A percentile compares a stretch with the other conserved stretches of the same genome.
Conservation (phyloP, 2,329 filamentous ascomycete species). For the Exutisphaerella laricina region DNA sequence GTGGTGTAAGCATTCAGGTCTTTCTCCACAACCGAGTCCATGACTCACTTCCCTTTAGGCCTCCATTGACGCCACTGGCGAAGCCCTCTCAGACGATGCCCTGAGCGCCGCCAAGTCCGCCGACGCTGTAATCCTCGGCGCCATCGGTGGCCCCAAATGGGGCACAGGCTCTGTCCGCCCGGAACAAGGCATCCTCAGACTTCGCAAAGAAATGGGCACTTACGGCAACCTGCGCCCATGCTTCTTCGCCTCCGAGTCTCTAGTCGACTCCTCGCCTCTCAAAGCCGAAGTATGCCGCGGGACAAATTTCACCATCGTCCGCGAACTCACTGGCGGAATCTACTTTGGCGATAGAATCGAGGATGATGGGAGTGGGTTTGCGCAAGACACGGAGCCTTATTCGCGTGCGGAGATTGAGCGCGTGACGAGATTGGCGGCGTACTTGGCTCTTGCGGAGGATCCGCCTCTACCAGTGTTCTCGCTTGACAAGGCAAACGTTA, state of each 20-base stretch:
- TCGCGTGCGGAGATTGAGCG: constrained; percentile 80
- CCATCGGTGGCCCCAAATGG: constrained; percentile 97
- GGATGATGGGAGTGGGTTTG: constrained; percentile 66
- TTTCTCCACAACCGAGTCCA: too few relatives aligned
- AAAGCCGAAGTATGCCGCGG: constrained; percentile 80
- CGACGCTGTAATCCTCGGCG: constrained; percentile 85
- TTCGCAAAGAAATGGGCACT: constrained; percentile 88
- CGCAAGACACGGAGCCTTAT: constrained; percentile 84
- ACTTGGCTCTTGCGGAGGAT: constrained; percentile 70
- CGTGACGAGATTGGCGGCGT: constrained; percentile 73
- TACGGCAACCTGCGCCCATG: constrained; percentile 95
- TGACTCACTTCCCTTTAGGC: too few relatives aligned
- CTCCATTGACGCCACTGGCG: constrained; percentile 78
- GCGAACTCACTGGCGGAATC: constrained; percentile 86
- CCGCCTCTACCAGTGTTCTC: constrained; percentile 76
- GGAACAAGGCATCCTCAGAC: constrained; percentile 82
- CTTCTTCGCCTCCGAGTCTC: constrained; percentile 84
- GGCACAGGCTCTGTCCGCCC: constrained; percentile 81
- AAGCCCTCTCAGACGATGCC: constrained; percentile 74
- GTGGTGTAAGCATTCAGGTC: constrained; percentile 88
- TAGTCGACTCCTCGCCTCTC: constrained; percentile 79
- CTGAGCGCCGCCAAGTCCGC: constrained; percentile 77
- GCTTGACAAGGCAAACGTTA: constrained; percentile 93
- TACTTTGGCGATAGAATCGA: constrained; percentile 92
- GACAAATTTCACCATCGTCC: constrained; percentile 87